Evolutionary conservation across 2,329 filamentous ascomycete genomes (phyloP).

Genomic region (Trichoderma polysporum): DNA sequence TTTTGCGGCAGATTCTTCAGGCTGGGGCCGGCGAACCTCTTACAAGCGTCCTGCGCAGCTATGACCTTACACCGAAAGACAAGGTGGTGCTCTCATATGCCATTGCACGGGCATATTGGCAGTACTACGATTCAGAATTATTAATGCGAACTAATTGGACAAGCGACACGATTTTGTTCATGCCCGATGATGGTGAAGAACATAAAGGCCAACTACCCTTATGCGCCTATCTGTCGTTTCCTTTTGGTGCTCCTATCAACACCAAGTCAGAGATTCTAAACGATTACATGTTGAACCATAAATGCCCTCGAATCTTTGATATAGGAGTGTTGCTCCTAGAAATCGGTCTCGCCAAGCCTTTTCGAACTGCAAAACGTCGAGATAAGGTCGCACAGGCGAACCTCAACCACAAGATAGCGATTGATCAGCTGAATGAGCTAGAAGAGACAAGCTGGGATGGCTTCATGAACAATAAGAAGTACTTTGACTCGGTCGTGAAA

Average conservation of each 20-base stretch:
- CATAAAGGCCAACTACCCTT: background rate
- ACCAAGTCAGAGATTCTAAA: background rate
- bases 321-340: background rate
- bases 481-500: background rate
- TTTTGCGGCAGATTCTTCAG: background rate
- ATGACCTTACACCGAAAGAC: constrained; percentile 17
- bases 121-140: constrained; percentile 24
- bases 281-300: background rate
- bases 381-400: background rate
- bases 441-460: background rate
- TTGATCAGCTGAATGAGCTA: background rate
- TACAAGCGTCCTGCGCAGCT: background rate
- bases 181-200: background rate
- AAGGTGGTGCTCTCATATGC: constrained; percentile 21
- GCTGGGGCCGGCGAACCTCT: background rate
- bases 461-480: background rate
- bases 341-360: background rate
- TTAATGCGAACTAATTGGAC: constrained; percentile 23
- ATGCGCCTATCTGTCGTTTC: background rate
- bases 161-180: constrained; percentile 23
- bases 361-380: background rate
- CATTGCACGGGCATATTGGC: constrained; percentile 21
- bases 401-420: background rate
- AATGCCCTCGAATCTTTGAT: background rate
- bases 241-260: background rate